Conservation (phyloP, 192 early-diverging fungal genomes). For the Podila verticillata region DNA sequence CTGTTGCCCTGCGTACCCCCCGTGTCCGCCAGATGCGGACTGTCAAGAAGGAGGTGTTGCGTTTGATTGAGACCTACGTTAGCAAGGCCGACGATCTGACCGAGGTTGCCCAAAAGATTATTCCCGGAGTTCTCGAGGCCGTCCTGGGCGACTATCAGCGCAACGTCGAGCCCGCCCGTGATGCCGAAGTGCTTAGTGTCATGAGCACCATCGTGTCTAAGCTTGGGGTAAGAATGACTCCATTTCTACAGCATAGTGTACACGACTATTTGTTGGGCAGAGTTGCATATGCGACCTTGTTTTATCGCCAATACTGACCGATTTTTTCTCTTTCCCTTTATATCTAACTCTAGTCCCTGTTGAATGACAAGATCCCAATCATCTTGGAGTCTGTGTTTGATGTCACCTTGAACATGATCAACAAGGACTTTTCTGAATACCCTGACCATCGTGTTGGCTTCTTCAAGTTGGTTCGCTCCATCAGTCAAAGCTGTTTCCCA, state of each 20-base stretch:
- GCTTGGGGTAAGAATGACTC: conserved; percentile 71
- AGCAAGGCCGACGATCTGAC: conserved; percentile 87
- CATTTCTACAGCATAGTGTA: conserved; percentile 49
- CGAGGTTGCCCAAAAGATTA: conserved; percentile 83
- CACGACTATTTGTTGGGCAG: not conserved
- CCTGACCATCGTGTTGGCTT: conserved; percentile 97
- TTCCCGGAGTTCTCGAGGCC: conserved; percentile 91
- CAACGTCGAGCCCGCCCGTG: conserved; percentile 89
- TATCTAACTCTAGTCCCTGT: conserved; percentile 57
- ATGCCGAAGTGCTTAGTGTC: conserved; percentile 94
- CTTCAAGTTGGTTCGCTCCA: conserved; percentile 91
- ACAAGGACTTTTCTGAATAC: conserved; percentile 97
- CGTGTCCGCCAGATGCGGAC: conserved; percentile 90
- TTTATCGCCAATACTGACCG: no score
- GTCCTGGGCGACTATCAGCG: conserved; percentile 90
- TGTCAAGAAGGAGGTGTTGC: conserved; percentile 96
- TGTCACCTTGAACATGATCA: conserved; percentile 99
- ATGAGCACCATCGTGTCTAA: conserved; percentile 88
- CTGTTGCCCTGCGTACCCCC: conserved; percentile 92
- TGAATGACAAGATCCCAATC: conserved; percentile 84
- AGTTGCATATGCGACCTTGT: not conserved
- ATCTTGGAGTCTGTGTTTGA: conserved; percentile 97
- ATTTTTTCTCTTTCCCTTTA: not conserved
- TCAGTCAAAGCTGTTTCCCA: conserved; percentile 92
- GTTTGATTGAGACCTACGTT: conserved; percentile 94